phyloP scores from a whole-genome alignment of 495 filamentous ascomycete genomes.

The Parathielavia appendiculata region DNA sequence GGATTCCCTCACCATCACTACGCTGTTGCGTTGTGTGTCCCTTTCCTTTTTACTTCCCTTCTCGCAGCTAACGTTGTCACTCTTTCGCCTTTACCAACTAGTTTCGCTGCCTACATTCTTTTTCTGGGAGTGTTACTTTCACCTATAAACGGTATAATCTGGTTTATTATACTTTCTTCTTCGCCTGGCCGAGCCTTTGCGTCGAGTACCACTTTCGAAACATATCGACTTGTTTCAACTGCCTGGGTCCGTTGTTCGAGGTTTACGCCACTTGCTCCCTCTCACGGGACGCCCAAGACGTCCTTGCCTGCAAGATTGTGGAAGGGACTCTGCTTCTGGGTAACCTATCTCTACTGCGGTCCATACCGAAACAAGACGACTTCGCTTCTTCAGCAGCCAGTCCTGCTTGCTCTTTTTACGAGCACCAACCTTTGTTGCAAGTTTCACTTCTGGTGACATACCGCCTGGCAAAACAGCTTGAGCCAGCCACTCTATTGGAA shows the following conservation, averaged over 20 bases:
- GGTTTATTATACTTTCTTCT: constrained; percentile 34
- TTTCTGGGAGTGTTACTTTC: constrained; percentile 37
- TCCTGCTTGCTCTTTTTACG: constrained; percentile 31
- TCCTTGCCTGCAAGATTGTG: neutral
- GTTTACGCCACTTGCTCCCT: constrained; percentile 23
- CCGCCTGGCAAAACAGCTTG: constrained; percentile 28
- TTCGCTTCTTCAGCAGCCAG: constrained; percentile 38
- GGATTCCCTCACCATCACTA: constrained; percentile 40
- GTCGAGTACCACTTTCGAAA: constrained; percentile 1
- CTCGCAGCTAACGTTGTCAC: constrained; percentile 50
- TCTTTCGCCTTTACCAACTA: constrained; percentile 54
- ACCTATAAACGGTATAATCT: constrained; percentile 45
- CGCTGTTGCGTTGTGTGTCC: constrained; percentile 45
- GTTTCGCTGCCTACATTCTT: constrained; percentile 54
- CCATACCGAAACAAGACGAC: constrained; percentile 25
- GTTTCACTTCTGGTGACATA: constrained; percentile 31
- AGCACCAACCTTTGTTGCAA: constrained; percentile 16
- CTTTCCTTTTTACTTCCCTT: constrained; percentile 40
- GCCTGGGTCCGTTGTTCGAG: constrained; percentile 20
- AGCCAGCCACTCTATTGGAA: constrained; percentile 7
- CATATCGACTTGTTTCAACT: constrained; percentile 21
- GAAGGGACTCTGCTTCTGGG: constrained; percentile 1
- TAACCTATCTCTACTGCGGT: constrained; percentile 14
- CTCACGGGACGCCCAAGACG: constrained; percentile 2
- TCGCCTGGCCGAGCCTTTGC: constrained; percentile 22